Percentiles rank a stretch among this genome's conserved stretches.
Evolutionary conservation across 805 yeast species (phyloP).

Genomic region (Hagleromyces aurorensis): DNA sequence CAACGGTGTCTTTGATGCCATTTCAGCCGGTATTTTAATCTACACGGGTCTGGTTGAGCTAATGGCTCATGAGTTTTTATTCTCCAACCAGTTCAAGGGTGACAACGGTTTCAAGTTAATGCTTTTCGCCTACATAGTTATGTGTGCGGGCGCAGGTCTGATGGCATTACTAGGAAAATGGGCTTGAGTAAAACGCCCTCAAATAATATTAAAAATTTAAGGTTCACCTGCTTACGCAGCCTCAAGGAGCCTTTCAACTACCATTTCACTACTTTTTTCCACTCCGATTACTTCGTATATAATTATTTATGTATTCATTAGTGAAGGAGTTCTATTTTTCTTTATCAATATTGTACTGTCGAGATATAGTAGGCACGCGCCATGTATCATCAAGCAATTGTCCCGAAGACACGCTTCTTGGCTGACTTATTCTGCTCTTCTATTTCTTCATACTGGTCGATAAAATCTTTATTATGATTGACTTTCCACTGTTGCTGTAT

Average conservation of each 20-base stretch:
- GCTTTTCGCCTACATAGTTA: conserved; percentile 43
- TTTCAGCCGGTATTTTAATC: conserved; percentile 70
- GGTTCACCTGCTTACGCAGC: too few species aligned
- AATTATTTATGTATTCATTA: too few species aligned
- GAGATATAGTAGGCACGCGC: too few species aligned
- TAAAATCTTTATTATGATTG: conserved; percentile 63
- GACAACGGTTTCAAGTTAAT: conserved; percentile 43
- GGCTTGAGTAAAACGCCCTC: too few species aligned
- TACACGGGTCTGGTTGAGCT: conserved; percentile 74
- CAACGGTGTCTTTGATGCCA: conserved; percentile 66
- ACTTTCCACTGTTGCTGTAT: conserved; percentile 72
- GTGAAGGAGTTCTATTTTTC: too few species aligned
- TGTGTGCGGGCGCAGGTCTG: conserved; percentile 61
- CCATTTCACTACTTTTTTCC: too few species aligned
- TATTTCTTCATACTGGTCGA: conserved; percentile 55
- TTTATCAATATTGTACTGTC: too few species aligned
- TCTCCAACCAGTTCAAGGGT: conserved; percentile 58
- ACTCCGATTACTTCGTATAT: too few species aligned
- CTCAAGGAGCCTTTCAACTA: too few species aligned
- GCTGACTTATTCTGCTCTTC: conserved; percentile 46
- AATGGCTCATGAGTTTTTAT: conserved; percentile 64
- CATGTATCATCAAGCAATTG: conserved; percentile 34
- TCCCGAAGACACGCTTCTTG: conserved; percentile 68
- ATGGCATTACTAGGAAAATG: conserved; percentile 75
- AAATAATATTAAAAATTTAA: too few species aligned